phyloP scores from a whole-genome alignment of 352 stramenopile genomes.

The Phytophthora uliginosa region DNA sequence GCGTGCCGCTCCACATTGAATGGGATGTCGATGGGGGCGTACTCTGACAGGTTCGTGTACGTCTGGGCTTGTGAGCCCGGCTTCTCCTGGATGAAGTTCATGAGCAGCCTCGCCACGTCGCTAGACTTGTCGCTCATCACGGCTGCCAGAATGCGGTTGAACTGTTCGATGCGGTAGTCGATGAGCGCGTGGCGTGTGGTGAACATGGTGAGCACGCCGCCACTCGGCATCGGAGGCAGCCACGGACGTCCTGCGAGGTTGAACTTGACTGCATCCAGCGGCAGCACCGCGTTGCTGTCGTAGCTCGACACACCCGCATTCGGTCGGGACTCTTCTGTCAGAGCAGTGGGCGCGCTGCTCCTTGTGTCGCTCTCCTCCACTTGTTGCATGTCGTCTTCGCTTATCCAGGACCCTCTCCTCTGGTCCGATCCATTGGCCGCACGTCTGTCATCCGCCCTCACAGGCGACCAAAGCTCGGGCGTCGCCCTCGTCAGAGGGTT shows the following conservation, averaged over 20 bases:
- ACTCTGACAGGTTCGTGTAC: conserved; percentile 82
- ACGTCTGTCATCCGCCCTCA: conserved; percentile 39
- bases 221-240: conserved; percentile 61
- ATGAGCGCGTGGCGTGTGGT: conserved; percentile 69
- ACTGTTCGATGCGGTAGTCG: conserved; percentile 69
- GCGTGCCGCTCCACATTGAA: conserved; percentile 73
- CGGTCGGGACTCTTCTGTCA: conserved; percentile 21
- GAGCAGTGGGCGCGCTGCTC: conserved; percentile 29
- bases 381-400: conserved; percentile 29
- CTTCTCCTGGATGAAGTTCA: conserved; percentile 86
- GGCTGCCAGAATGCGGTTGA: conserved; percentile 77
- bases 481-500: conserved; percentile 41
- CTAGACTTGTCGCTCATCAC: conserved; percentile 74
- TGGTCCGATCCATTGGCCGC: conserved; percentile 17
- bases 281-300: conserved; percentile 52
- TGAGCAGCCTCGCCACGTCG: conserved; percentile 68
- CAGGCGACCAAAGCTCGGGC: conserved; percentile 67
- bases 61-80: conserved; percentile 58
- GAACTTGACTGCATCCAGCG: conserved; percentile 66
- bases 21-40: conserved; percentile 77
- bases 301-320: conserved; percentile 44
- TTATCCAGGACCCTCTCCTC: conserved; percentile 37
- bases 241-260: conserved; percentile 56
- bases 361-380: conserved; percentile 37
- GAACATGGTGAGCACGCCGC: conserved; percentile 73